These are phyloP conservation scores for Endocalyx cinctus DNA, from an alignment of 2,329 filamentous ascomycete species.

Conservation along the genomic window DNA sequence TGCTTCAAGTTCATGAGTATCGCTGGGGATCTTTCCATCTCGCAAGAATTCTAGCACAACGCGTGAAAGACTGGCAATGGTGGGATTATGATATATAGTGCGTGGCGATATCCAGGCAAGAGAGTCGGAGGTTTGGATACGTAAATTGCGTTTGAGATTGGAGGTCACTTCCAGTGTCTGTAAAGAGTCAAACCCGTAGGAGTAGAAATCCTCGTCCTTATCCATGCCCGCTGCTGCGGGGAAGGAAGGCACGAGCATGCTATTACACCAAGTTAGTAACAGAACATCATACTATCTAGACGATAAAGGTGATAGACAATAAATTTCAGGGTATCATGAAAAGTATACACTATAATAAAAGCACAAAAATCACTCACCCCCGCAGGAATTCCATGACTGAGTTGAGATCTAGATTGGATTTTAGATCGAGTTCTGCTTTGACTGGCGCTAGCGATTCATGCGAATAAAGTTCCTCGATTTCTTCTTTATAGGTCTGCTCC, in stretches of 20 bases:
- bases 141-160: conserved; percentile 10
- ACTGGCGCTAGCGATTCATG: no score
- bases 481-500: conserved; percentile 10
- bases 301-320: no score
- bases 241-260: conserved; percentile 4
- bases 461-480: conserved; percentile 11
- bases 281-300: no score
- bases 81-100: conserved; percentile 11
- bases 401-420: no score
- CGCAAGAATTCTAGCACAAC: conserved; percentile 8
- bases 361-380: no score
- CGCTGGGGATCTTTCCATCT: background rate
- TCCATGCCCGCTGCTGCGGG: conserved; percentile 1
- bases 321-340: no score
- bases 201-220: conserved; percentile 9
- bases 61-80: conserved; percentile 4
- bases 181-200: conserved; percentile 10
- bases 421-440: no score
- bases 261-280: no score
- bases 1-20: no score
- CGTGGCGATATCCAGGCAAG: conserved; percentile 11
- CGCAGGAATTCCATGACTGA: no score
- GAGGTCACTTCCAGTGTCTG: conserved; percentile 7
- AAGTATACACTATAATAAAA: no score
- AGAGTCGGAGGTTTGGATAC: conserved; percentile 1